Evolutionary conservation across 345 rosid genomes (phyloP), one percentile per base, ranked within the genome.

Genomic region (Eucalyptus urophylla): DNA sequence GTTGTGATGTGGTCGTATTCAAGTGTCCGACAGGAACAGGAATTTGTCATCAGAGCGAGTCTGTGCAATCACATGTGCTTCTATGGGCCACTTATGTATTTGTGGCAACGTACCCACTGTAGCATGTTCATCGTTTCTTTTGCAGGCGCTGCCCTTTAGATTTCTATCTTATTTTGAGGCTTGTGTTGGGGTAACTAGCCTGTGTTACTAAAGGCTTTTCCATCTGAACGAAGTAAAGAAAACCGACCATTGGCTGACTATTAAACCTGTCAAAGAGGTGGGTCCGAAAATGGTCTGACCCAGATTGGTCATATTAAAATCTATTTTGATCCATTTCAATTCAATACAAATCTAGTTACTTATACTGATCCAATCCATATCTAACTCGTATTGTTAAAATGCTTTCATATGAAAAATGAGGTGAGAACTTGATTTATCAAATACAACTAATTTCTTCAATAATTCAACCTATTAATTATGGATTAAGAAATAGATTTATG

Each of bases 301-400:
- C 62, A 56, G 0, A 56, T 56, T 22, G 1, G 1, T 24, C 1
- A 0, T 22, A 24, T 56, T 56, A 56, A 53, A 19, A 56, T 2
- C 6, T 24, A 0, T 24, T 56, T 56, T 24, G 29, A 56, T 56
- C 27, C 1, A 56, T 24, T 24, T 56, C 6, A 9, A 10, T 56
- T 10, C 1, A 9, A 24, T 24, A 56, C 6, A 56, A 56, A 56
- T 56, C 3, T 56, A 22, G 29, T 56, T 22, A 56, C 29, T 56
- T 29, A 8, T 24, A 24, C 27, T 9, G 12, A 56, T 24, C 3
- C 27, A 56, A 56, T 24, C 1, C 12, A 24, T 56, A 24, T 22
- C 29, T 22, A 24, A 24, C 0, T 0, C 1, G 10, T 56, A 24
- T 22, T 56, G 1, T 24, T 56, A 56, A 56, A 56, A 56, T 24